Base-by-base conservation (phyloP, 2,329 filamentous ascomycete genomes). In the Cladorrhinum sp. region DNA sequence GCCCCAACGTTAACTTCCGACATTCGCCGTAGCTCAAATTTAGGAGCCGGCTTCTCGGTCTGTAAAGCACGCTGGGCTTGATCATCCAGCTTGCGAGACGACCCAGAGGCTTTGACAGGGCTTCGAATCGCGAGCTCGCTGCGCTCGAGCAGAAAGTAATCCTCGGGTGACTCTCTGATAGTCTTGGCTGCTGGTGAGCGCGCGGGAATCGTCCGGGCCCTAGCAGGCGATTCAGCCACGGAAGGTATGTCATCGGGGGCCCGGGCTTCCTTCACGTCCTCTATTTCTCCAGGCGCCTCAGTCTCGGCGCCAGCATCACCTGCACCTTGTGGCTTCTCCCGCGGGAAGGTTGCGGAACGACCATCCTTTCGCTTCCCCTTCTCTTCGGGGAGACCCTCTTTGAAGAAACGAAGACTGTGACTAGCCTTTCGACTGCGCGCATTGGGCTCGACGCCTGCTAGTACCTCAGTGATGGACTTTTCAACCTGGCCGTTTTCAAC, bases 351-450 rank as follows among this genome's bases (percentile, higher is more conserved):
- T 3, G 67, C 62, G 10, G 68, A 62, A 18, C 73, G 76, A 10
- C 72, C 71, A 10, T 85, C 85, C 65, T 77, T 82, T 66, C 79
- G 82, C 66, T 81, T 83, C 48, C 73, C 69, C 68, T 82, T 82
- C 50, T 87, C 84, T 57, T 86, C 82, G 2, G 84, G 84, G 18
- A 87, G 74, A 32, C 84, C 85, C 71, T 88, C 85, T 63, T 85
- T 86, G 76, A 89, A 89, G 67, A 88, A 86, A 1, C 86, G 79
- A 60, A 89, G 75, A 65, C 84, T 87, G 71, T 88, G 85, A 67
- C 85, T 88, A 41, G 86, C 82, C 72, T 88, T 89, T 65, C 86
- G 82, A 68, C 85, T 90, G 57, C 86, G 82, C 50, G 82, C 82
- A 67, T 83, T 86, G 48, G 79, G 84, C 67, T 87, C 85, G n/a